Base-by-base conservation (phyloP, 768 basidiomycete species). In the Lactarius pseudohatsudake region DNA sequence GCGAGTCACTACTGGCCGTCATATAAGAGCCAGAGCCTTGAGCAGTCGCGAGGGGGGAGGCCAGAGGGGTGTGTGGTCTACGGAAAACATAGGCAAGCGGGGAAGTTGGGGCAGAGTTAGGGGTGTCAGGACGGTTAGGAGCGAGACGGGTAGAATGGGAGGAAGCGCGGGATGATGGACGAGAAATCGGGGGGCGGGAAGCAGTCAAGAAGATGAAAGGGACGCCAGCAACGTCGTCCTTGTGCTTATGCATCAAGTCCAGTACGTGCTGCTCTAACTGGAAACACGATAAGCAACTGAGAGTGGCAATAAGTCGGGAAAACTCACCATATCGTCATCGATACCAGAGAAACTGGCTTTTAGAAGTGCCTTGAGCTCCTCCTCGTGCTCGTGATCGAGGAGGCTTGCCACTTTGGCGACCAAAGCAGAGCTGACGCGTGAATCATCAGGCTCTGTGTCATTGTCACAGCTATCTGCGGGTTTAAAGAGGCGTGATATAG, bases 231-330 rank as follows among this genome's bases (percentile, higher is more conserved):
- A 89, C 79, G 79, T 92, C 89, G 82, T 96, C 94, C 68, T 86
- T 83, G 76, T 95, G 92, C 77, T 91, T 90, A 79, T 98, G 96
- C 96, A 98, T 97, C 68, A 97, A 84, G 74, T 96, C 94, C 22
- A 98, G 81, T 65, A 95, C 92, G 74, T 88, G 86, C 72, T 95
- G 91, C 74, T 97, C 95, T 68, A 94, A 80, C 90, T 92, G 71
- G 6, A 59, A 63, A 66, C 66, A 72, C 47, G 73, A 59, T 61
- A 22, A 62, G 45, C 26, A 54, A 30, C 18, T 54, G 11, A 30
- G 64, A 26, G 4, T 20, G 43, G 59, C 59, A 15, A 6, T 53
- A 40, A 22, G 26, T 36, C 6, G 28, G 22, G n/a, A 20, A 16
- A 26, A 72, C 89, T 72, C 63, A 92, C 90, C 77, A 82, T 84